Evolutionary conservation across 2,329 filamentous ascomycete species (phyloP).

Genomic region (Cladosporium cucumerinum): DNA sequence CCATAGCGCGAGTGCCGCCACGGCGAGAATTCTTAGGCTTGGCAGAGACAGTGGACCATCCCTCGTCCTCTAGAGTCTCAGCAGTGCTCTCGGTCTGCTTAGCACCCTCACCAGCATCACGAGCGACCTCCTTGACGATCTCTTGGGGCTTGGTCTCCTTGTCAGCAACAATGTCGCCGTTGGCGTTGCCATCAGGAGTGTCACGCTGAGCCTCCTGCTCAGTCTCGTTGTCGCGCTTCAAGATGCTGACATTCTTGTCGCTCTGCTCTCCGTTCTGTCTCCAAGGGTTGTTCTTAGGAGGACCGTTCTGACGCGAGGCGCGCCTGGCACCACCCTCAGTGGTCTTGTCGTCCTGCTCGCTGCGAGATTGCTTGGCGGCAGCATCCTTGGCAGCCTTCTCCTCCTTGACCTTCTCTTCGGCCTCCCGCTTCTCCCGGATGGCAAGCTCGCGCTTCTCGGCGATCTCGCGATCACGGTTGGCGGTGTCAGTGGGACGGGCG

Average conservation of each 20-base stretch:
- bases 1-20: slow-evolving; percentile 44
- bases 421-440: slow-evolving; percentile 78
- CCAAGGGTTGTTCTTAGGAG: slow-evolving; percentile 31
- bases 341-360: slow-evolving; percentile 38
- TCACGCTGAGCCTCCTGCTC: slow-evolving; percentile 40
- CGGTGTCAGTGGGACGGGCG: slow-evolving; percentile 90
- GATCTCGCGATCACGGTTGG: slow-evolving; percentile 80
- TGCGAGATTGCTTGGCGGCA: slow-evolving; percentile 53
- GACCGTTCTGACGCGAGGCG: slow-evolving; percentile 26
- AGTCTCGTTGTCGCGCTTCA: slow-evolving; percentile 43
- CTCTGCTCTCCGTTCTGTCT: slow-evolving; percentile 35
- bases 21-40: slow-evolving; percentile 46
- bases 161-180: slow-evolving; percentile 49
- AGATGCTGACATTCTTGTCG: slow-evolving; percentile 41
- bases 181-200: slow-evolving; percentile 46
- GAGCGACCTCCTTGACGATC: slow-evolving; percentile 45
- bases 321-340: slow-evolving; percentile 24
- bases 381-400: slow-evolving; percentile 59
- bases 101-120: slow-evolving; percentile 36
- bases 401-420: slow-evolving; percentile 79
- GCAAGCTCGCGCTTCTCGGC: slow-evolving; percentile 79
- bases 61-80: slow-evolving; percentile 50
- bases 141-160: slow-evolving; percentile 57
- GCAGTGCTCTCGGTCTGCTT: slow-evolving; percentile 38
- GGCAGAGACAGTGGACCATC: slow-evolving; percentile 52